Evolutionary conservation across 805 yeast genomes (phyloP), one percentile per base, ranked within the genome.

Genomic region (Candida koratica): DNA sequence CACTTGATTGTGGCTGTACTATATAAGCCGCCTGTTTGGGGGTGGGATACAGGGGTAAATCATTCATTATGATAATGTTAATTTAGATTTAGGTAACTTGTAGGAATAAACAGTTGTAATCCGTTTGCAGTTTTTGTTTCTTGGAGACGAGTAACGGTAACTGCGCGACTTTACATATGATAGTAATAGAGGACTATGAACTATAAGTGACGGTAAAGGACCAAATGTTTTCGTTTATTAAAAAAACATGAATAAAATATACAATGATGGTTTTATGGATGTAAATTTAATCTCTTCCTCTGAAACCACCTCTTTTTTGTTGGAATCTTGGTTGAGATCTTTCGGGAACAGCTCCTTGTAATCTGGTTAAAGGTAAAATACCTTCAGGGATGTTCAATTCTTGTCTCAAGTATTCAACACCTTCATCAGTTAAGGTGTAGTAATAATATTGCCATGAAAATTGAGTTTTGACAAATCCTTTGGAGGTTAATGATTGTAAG

Each of bases 371-470:
- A 68, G 99, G 99, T 72, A 88, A 90, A 71, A 93, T 84, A 75
- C 88, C 95, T 73, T 85, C 95, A 76, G 98, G 98, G 63, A 93
- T 81, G 83, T 89, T 88, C 73, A 93, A 84, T 86, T 88, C 93
- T 69, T 86, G 88, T 78, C 97, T 85, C 67, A 93, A 84, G 84
- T 77, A 93, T 68, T 88, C 96, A 54, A 93, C 90, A 83, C 99
- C 99, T 75, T 86, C 96, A 69, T 93, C 97, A 69, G 97, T 93
- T 69, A 93, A 84, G 79, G 98, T 87, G 94, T 93, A 93, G 95
- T 93, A 93, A 79, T 93, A 93, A 82, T 87, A 87, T 82, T 89
- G 97, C 99, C 99, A 93, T 65, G 97, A 90, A 84, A 90, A 93
- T 77, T 88, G 97, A 61, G 99, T 93, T 86, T 90, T 88, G 74